A percentile compares a stretch with the other conserved stretches of the same genome.
Evolutionary conservation across 2,329 filamentous ascomycete genomes (phyloP).

Genomic region (Magnaporthiopsis rhizophila): DNA sequence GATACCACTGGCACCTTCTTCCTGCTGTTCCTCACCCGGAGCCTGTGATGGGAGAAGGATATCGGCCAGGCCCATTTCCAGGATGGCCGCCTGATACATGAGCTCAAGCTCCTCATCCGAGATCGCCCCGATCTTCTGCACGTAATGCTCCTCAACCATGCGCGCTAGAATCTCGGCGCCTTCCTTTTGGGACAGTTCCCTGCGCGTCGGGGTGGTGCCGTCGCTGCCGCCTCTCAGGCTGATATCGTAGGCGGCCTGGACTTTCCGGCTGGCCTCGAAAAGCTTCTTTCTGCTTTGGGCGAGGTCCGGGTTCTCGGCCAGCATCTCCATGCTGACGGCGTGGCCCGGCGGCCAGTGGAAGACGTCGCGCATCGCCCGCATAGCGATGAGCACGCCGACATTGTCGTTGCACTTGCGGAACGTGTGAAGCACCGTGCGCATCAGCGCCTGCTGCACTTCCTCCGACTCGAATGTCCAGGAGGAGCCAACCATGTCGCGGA

Average conservation of each 20-base stretch:
- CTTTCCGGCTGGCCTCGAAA: constrained; percentile 18
- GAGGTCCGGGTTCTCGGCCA: constrained; percentile 18
- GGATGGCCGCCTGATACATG: constrained; percentile 16
- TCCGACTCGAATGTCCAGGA: constrained; percentile 15
- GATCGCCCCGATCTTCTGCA: constrained; percentile 1
- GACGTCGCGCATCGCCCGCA: constrained; percentile 22
- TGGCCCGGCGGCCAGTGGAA: constrained; percentile 22
- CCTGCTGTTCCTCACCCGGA: background rate
- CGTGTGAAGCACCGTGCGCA: constrained; percentile 25
- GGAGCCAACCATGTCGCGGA: constrained; percentile 22
- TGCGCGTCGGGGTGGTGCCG: background rate
- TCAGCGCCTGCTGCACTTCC: constrained; percentile 20
- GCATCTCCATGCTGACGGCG: constrained; percentile 25
- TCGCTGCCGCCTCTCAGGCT: constrained; percentile 5
- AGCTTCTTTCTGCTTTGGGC: constrained; percentile 17
- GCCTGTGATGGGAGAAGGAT: constrained; percentile 11
- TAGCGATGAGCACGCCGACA: constrained; percentile 38
- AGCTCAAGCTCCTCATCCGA: constrained; percentile 13
- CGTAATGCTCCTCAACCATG: constrained; percentile 14
- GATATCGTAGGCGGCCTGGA: constrained; percentile 17
- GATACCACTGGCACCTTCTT: background rate
- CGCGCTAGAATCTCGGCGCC: constrained; percentile 14
- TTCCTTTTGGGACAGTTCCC: background rate
- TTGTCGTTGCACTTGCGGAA: constrained; percentile 37
- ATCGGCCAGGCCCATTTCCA: constrained; percentile 22